phyloP scores from a whole-genome alignment of 1,139 yeast genomes.

The Insectozyma bohioensis region DNA sequence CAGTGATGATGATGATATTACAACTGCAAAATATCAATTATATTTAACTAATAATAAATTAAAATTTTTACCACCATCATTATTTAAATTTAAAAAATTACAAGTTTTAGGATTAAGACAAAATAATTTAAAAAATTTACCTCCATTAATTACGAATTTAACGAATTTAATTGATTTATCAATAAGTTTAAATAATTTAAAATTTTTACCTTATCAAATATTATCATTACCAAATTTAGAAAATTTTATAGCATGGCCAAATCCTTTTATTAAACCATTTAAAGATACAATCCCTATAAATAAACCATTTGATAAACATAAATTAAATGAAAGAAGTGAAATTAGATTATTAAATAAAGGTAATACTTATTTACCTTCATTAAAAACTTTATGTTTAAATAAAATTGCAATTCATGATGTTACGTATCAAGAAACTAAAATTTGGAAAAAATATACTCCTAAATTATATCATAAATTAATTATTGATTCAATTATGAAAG shows the following conservation, averaged over 20 bases:
- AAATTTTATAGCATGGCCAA: conserved; percentile 45
- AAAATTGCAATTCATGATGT: conserved; percentile 42
- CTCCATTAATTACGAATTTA: conserved; percentile 35
- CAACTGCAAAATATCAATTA: conserved; percentile 38
- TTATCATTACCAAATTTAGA: conserved; percentile 29
- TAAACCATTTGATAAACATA: conserved; percentile 14
- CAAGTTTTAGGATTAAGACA: conserved; percentile 44
- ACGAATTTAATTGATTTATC: conserved; percentile 37
- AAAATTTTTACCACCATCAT: conserved; percentile 32
- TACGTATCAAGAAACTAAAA: conserved; percentile 43
- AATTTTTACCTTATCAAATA: conserved; percentile 37
- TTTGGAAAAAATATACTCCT: conserved; percentile 43
- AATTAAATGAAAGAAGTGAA: conserved; percentile 23
- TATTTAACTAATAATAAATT: conserved; percentile 40
- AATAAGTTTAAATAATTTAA: conserved; percentile 38
- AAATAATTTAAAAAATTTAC: conserved; percentile 34
- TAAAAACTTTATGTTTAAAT: conserved; percentile 35
- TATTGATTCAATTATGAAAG: conserved; percentile 39
- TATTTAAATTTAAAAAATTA: conserved; percentile 42
- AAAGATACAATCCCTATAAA: conserved; percentile 25
- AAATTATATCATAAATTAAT: conserved; percentile 34
- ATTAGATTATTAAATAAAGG: conserved; percentile 17
- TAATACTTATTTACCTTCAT: conserved; percentile 18
- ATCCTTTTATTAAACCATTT: conserved; percentile 32
- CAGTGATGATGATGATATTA: conserved; percentile 42